Conservation (phyloP, 75 land plant genomes). For the Isoetes taiwanensis region DNA sequence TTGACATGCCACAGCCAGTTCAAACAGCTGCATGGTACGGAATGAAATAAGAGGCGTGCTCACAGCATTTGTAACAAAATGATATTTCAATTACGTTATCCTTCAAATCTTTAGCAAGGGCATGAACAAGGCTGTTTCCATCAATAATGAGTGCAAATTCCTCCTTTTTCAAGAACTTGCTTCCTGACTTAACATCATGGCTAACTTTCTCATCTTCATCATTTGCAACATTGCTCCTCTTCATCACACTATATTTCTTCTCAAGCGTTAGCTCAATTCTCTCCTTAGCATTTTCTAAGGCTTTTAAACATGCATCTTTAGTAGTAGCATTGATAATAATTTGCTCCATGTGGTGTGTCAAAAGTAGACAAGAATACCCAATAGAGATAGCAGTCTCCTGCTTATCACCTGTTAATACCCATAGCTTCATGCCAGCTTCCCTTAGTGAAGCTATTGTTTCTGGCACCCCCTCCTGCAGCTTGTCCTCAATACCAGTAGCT, state of each 20-base stretch:
- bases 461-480: slow-evolving; percentile 79
- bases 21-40: slow-evolving; percentile 49
- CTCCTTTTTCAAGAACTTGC: neutral
- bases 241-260: neutral
- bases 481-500: slow-evolving; percentile 81
- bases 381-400: slow-evolving; percentile 88
- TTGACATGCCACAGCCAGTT: slow-evolving; percentile 57
- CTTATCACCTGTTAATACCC: slow-evolving; percentile 90
- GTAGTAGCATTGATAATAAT: slow-evolving; percentile 64
- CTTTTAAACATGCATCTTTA: slow-evolving; percentile 38
- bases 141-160: slow-evolving; percentile 77
- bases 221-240: neutral
- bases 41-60: neutral
- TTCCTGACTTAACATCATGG: too few species aligned
- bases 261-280: slow-evolving; percentile 30
- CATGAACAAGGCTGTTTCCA: slow-evolving; percentile 83
- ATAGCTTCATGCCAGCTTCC: slow-evolving; percentile 75
- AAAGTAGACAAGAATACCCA: slow-evolving; percentile 63
- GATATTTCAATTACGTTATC: slow-evolving; percentile 30
- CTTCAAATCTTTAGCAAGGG: slow-evolving; percentile 66
- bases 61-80: neutral
- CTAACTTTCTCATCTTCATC: neutral
- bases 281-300: slow-evolving; percentile 36
- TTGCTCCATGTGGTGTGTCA: slow-evolving; percentile 53
- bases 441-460: slow-evolving; percentile 77